Evolutionary conservation across 768 basidiomycete genomes (phyloP).

Genomic region (Pleurotus djamor): DNA sequence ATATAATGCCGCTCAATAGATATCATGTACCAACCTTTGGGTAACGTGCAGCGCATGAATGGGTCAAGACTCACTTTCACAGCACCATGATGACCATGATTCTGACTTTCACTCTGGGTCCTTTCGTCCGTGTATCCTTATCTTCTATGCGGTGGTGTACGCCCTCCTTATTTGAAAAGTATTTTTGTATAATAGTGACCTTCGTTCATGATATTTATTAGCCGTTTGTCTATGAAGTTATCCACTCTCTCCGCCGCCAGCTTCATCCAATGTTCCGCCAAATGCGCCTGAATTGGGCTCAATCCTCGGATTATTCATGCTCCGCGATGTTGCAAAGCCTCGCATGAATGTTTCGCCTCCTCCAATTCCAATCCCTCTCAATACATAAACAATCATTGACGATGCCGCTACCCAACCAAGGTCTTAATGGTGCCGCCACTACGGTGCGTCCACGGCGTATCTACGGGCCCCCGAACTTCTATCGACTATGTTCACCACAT

Average conservation of each 20-base stretch:
- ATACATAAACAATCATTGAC: too few species aligned
- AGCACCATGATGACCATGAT: constrained; percentile 15
- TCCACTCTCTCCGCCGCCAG: too few species aligned
- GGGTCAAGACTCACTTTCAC: constrained; percentile 31
- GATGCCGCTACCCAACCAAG: too few species aligned
- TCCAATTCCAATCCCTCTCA: too few species aligned
- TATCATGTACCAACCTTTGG: constrained; percentile 18
- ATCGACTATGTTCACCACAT: not conserved
- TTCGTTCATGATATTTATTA: not conserved
- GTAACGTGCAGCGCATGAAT: constrained; percentile 6
- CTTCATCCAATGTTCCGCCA: too few species aligned
- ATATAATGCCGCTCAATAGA: constrained; percentile 13
- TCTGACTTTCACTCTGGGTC: not conserved
- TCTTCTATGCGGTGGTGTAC: constrained; percentile 1
- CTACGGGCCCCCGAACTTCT: not conserved
- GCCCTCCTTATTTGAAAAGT: not conserved
- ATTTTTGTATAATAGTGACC: constrained; percentile 4
- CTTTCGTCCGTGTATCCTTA: not conserved
- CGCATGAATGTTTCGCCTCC: too few species aligned
- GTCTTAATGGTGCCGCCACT: too few species aligned
- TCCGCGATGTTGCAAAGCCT: too few species aligned
- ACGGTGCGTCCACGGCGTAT: not conserved
- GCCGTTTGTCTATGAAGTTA: too few species aligned
- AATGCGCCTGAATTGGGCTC: too few species aligned
- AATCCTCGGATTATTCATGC: too few species aligned